phyloP scores from a whole-genome alignment of 371 early-diverging fungal genomes.

The Mucor sp. region DNA sequence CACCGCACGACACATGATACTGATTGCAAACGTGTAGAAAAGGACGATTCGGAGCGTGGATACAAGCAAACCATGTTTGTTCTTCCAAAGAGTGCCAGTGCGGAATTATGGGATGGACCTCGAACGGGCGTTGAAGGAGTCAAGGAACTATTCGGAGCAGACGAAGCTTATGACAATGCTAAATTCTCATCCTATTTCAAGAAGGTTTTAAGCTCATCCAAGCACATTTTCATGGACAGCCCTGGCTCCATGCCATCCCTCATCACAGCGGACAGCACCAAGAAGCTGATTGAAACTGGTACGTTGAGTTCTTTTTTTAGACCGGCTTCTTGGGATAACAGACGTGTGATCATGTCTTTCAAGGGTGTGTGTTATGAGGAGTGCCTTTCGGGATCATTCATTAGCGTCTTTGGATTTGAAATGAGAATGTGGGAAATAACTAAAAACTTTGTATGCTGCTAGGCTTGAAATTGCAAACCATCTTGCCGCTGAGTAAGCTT shows the following conservation, averaged over 20 bases:
- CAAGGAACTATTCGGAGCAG: constrained; percentile 80
- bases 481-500: constrained; percentile 59
- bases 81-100: constrained; percentile 67
- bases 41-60: constrained; percentile 58
- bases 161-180: constrained; percentile 63
- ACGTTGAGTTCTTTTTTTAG: constrained; percentile 20
- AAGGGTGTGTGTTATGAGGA: constrained; percentile 19
- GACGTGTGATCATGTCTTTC: constrained; percentile 11
- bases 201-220: constrained; percentile 22
- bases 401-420: neutral
- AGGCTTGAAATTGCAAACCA: constrained; percentile 35
- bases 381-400: constrained; percentile 1
- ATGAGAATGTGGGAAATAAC: neutral
- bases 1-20: neutral
- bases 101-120: constrained; percentile 94
- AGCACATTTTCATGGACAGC: constrained; percentile 44
- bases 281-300: constrained; percentile 40
- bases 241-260: constrained; percentile 34
- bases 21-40: constrained; percentile 40
- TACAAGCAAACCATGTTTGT: constrained; percentile 90
- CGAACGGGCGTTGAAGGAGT: constrained; percentile 85
- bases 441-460: neutral
- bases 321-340: constrained; percentile 12
- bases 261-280: constrained; percentile 19
- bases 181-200: constrained; percentile 28